Evolutionary conservation across 1,139 yeast genomes (phyloP).

Genomic region (Geotrichum candidum): DNA sequence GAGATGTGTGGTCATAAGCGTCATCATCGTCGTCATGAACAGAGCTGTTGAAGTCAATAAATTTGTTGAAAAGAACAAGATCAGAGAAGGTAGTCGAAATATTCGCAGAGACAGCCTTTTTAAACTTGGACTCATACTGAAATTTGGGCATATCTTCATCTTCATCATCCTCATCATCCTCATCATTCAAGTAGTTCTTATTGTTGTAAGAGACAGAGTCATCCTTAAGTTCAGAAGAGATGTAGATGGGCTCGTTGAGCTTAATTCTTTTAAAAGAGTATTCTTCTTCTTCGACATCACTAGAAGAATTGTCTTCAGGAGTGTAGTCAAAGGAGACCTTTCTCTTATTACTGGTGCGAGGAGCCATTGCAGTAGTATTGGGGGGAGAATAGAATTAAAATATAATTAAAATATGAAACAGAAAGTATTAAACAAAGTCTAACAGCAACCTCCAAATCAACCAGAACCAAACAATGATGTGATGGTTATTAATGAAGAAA

Average conservation of each 20-base stretch:
- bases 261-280: not conserved
- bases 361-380: not conserved
- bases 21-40: conserved; percentile 4
- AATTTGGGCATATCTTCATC: conserved; percentile 25
- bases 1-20: conserved; percentile 1
- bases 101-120: not conserved
- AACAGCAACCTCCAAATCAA: not conserved
- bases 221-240: not conserved
- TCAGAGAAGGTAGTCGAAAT: not conserved
- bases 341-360: conserved; percentile 3
- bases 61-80: not conserved
- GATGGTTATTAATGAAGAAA: no score
- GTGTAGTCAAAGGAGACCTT: not conserved
- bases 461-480: not conserved
- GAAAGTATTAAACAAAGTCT: not conserved
- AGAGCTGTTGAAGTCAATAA: conserved; percentile 7
- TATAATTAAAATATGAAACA: not conserved
- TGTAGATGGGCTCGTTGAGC: conserved; percentile 5
- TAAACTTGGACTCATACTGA: conserved; percentile 23
- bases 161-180: conserved; percentile 15
- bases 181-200: conserved; percentile 24
- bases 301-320: not conserved
- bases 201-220: conserved; percentile 4
- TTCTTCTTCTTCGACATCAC: not conserved
- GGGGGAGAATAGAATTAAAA: not conserved